Evolutionary conservation across 2,329 filamentous ascomycete species (phyloP), one percentile per base, ranked within the genome.

Genomic region (Phaeosphaeria sp.): DNA sequence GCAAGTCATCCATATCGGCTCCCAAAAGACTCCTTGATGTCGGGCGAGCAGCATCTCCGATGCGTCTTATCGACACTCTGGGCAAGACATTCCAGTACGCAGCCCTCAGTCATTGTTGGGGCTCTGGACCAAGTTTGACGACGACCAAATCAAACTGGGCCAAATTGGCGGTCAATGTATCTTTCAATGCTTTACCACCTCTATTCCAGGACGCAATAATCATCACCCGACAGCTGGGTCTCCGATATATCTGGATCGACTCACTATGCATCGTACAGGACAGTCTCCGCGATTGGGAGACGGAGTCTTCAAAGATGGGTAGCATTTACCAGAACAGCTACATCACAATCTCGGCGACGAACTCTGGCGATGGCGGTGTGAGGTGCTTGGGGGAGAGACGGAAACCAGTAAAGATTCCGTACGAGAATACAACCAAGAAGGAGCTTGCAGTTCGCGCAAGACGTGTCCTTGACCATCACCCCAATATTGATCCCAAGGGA

Each of bases 211-310:
- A 74, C 59, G 71, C 73, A 2, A 56, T 74, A 22, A 67, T 73
- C 30, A 71, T 75, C 17, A 73, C 70, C 24, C 64, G 74, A 2
- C 69, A 73, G 40, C 63, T 76, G 2, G 71, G 71, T 4, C 30
- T 75, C n/a, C 64, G 69, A 2, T 76, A 74, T 45, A 57, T 77
- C 11, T 77, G 74, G 73, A 75, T 75, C 17, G 74, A 77, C 49
- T 67, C 65, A 0, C 57, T 77, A 1, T 77, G 74, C 50, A 77
- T 76, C 22, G 71, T 76, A 3, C 74, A 77, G 60, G 73, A 75
- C 39, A 68, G 63, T 6, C 47, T 65, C 5, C 56, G 68, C 9
- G 74, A 77, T 51, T 77, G 74, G 72, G 71, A 74, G 56, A 68
- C 64, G 1, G 74, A 77, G 47, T 68, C 70, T 9, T 55, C 66